Conservation (phyloP, 2,329 filamentous ascomycete genomes). For the Sporothrix mexicana region DNA sequence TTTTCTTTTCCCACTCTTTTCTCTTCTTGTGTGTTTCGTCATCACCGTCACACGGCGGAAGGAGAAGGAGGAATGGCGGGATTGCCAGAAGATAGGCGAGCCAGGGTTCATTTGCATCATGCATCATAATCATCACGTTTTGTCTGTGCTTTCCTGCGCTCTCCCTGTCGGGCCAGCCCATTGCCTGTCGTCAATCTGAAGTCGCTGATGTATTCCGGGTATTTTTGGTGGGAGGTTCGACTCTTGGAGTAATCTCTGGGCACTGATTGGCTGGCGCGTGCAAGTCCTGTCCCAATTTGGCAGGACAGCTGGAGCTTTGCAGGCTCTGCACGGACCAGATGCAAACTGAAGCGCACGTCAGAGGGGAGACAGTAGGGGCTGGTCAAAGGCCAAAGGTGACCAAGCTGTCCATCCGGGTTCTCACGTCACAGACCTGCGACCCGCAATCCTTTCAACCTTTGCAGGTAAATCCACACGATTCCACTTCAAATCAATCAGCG, state of each 20-base stretch:
- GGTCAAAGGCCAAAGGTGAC: no score
- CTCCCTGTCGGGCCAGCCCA: neutral
- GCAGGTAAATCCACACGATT: no score
- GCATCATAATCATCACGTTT: neutral
- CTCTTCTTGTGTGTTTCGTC: constrained; percentile 15
- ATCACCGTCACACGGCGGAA: constrained; percentile 1
- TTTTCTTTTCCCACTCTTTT: neutral
- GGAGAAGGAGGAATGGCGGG: neutral
- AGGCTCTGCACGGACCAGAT: constrained; percentile 6
- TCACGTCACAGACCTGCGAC: constrained; percentile 3
- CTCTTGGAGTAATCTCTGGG: neutral
- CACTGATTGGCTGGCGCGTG: constrained; percentile 18
- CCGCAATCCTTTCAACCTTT: no score
- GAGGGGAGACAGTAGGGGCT: neutral
- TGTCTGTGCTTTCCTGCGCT: neutral
- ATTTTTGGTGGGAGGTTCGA: neutral
- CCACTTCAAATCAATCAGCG: neutral
- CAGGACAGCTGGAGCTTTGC: neutral
- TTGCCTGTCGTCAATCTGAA: neutral
- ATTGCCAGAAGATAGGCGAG: neutral
- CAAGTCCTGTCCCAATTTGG: constrained; percentile 27
- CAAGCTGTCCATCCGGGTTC: constrained; percentile 30
- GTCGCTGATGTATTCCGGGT: no score
- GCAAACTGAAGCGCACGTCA: neutral
- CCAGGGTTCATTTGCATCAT: neutral